These are phyloP conservation scores for Tulasnella sp. DNA, from an alignment of 768 basidiomycete species.

Conservation along the genomic window DNA sequence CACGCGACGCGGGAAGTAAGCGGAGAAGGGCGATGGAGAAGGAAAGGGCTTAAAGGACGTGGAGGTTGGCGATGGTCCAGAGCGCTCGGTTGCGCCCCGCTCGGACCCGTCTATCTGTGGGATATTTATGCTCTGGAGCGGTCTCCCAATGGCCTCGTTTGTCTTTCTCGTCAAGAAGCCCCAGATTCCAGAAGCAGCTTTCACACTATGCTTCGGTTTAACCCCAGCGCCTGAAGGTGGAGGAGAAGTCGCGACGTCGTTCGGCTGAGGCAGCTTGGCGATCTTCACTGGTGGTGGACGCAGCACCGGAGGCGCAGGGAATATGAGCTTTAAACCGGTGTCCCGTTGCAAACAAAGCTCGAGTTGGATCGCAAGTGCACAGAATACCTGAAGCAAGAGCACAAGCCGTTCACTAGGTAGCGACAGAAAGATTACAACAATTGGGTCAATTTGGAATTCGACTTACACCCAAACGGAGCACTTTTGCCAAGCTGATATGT, in stretches of 20 bases:
- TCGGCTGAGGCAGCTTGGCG: neutral
- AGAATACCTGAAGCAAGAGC: constrained; percentile 34
- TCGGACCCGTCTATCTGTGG: too few species aligned
- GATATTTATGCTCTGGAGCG: too few species aligned
- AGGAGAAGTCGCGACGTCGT: neutral
- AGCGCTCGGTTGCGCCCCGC: neutral
- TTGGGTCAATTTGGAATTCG: too few species aligned
- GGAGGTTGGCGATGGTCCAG: neutral
- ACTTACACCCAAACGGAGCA: constrained; percentile 35
- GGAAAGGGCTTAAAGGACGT: neutral
- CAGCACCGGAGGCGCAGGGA: neutral
- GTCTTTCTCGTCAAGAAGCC: constrained; percentile 31
- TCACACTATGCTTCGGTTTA: neutral
- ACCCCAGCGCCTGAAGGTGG: neutral
- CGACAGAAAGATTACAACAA: too few species aligned
- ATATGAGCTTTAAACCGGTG: neutral
- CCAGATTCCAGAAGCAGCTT: constrained; percentile 26
- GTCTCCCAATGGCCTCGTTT: constrained; percentile 23
- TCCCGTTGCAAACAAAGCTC: constrained; percentile 8
- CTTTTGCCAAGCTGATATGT: constrained; percentile 34
- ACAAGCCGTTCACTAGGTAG: too few species aligned
- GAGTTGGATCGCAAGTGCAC: constrained; percentile 33
- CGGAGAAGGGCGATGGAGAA: neutral
- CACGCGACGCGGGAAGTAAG: neutral
- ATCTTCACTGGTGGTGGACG: constrained; percentile 21